Percentiles rank a stretch among this genome's conserved stretches.
These are phyloP conservation scores for Thalassiosira profunda DNA, from an alignment of 108 stramenopile genomes.

Conservation along the genomic window DNA sequence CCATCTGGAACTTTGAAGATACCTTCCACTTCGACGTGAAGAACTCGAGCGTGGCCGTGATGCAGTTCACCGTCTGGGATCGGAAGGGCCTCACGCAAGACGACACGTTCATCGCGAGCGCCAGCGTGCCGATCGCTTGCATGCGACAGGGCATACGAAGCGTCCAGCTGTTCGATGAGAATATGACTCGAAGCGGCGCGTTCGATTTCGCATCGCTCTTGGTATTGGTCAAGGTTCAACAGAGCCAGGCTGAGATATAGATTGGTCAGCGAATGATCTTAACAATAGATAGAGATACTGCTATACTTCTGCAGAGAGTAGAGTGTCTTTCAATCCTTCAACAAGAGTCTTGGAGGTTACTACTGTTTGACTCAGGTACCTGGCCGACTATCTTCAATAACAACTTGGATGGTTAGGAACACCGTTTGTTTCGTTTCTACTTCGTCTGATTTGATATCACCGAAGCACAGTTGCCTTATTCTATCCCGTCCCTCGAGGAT, in stretches of 20 bases:
- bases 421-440: too few species aligned
- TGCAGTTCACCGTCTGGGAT: constrained; percentile 72
- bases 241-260: constrained; percentile 44
- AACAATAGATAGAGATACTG: too few species aligned
- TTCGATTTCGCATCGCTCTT: constrained; percentile 87
- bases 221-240: constrained; percentile 59
- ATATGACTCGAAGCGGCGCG: constrained; percentile 80
- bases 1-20: constrained; percentile 62
- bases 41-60: constrained; percentile 74
- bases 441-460: too few species aligned
- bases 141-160: constrained; percentile 83
- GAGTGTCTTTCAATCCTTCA: too few species aligned
- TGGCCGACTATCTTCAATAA: too few species aligned
- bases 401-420: too few species aligned
- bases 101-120: constrained; percentile 68
- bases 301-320: too few species aligned
- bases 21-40: constrained; percentile 58
- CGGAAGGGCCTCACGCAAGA: constrained; percentile 63
- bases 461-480: too few species aligned
- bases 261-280: not conserved
- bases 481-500: too few species aligned
- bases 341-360: too few species aligned
- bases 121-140: constrained; percentile 87
- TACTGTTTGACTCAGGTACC: too few species aligned
- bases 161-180: constrained; percentile 80